A percentile compares a stretch with the other conserved stretches of the same genome.
Conservation (phyloP, 345 rosid species). For the Microthlaspi erraticum region DNA sequence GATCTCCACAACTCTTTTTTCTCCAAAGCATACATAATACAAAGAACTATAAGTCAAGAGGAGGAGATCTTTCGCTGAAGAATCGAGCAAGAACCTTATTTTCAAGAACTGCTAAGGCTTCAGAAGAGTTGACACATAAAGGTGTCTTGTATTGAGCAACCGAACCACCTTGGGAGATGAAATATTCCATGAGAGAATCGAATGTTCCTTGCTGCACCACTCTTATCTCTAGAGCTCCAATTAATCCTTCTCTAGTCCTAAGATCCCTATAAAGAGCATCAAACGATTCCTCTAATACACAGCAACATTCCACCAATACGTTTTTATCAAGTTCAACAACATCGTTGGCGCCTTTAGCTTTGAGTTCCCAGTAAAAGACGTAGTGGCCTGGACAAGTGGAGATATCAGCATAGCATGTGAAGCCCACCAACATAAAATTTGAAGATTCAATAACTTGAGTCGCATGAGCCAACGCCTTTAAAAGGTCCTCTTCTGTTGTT, state of each 20-base stretch:
- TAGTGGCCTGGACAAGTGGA: slow-evolving; percentile 63
- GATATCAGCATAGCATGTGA: slow-evolving; percentile 59
- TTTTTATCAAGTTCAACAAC: slow-evolving; percentile 39
- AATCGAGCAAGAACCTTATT: not conserved
- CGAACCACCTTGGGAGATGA: slow-evolving; percentile 60
- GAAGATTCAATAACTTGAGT: slow-evolving; percentile 49
- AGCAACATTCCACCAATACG: slow-evolving; percentile 66
- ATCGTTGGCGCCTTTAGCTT: slow-evolving; percentile 28
- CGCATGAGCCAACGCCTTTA: slow-evolving; percentile 58
- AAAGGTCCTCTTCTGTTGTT: slow-evolving; percentile 68
- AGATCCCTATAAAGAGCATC: slow-evolving; percentile 53
- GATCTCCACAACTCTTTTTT: too few species aligned
- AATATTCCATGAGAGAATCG: slow-evolving; percentile 66
- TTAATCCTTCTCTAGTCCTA: slow-evolving; percentile 48
- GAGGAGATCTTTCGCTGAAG: not conserved
- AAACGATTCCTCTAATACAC: slow-evolving; percentile 56
- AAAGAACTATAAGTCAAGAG: not conserved
- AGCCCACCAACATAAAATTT: slow-evolving; percentile 51
- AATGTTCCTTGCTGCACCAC: slow-evolving; percentile 65
- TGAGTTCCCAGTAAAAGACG: slow-evolving; percentile 70
- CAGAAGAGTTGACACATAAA: slow-evolving; percentile 55
- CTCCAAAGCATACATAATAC: too few species aligned
- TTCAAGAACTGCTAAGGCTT: slow-evolving; percentile 35
- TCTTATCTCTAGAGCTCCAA: slow-evolving; percentile 68
- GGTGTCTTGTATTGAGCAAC: slow-evolving; percentile 75